Conservation (phyloP, 1,284 basidiomycete species). For the Melampsora americana region DNA sequence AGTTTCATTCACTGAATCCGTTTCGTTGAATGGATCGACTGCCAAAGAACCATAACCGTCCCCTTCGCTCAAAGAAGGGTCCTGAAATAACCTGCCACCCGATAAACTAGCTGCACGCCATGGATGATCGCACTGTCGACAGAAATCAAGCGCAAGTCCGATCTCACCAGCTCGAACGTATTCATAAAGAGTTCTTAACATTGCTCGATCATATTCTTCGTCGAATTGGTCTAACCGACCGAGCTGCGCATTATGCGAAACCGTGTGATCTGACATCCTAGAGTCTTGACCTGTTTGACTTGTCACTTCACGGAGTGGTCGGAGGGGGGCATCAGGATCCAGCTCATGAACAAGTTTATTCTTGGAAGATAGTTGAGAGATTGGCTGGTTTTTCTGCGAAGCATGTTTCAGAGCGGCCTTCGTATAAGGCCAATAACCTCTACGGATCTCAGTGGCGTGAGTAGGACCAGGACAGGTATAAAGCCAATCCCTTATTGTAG, state of each 20-base stretch:
- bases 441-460: slow-evolving; percentile 65
- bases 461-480: slow-evolving; percentile 67
- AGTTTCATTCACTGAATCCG: slow-evolving; percentile 57
- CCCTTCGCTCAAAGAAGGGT: slow-evolving; percentile 61
- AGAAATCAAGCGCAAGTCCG: slow-evolving; percentile 76
- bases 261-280: slow-evolving; percentile 29
- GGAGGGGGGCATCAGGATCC: slow-evolving; percentile 69
- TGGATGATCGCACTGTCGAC: slow-evolving; percentile 76
- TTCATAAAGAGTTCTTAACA: slow-evolving; percentile 70
- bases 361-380: slow-evolving; percentile 54
- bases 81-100: slow-evolving; percentile 71
- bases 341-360: slow-evolving; percentile 62
- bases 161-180: slow-evolving; percentile 76
- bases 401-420: slow-evolving; percentile 68
- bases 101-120: slow-evolving; percentile 85
- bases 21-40: slow-evolving; percentile 30
- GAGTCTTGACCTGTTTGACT: slow-evolving; percentile 65
- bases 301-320: slow-evolving; percentile 61
- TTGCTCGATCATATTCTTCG: slow-evolving; percentile 71
- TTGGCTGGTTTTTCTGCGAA: slow-evolving; percentile 59
- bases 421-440: slow-evolving; percentile 78
- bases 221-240: slow-evolving; percentile 29
- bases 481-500: slow-evolving; percentile 72
- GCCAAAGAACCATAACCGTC: slow-evolving; percentile 53
- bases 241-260: not conserved